A percentile compares a stretch with the other conserved stretches of the same genome.
These are phyloP conservation scores for Crithidia expoeki DNA, from an alignment of 208 protist genomes.

Conservation along the genomic window DNA sequence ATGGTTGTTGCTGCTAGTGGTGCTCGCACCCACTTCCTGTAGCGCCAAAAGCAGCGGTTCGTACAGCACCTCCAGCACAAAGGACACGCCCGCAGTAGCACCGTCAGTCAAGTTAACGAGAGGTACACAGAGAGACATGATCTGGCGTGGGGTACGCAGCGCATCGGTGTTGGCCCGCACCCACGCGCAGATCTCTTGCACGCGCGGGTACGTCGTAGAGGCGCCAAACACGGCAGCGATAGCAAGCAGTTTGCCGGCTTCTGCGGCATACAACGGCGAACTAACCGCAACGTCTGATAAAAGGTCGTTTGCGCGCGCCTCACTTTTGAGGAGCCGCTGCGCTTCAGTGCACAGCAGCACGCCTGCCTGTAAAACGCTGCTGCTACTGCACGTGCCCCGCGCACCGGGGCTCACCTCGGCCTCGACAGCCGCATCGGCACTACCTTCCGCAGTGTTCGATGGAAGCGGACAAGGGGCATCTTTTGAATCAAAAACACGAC, in stretches of 20 bases:
- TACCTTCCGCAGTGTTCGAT: not conserved
- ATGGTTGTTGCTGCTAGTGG: not conserved
- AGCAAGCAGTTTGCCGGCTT: slow-evolving; percentile 80
- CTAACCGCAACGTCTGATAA: slow-evolving; percentile 63
- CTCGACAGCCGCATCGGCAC: not conserved
- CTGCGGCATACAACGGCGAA: slow-evolving; percentile 52
- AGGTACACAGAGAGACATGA: slow-evolving; percentile 83
- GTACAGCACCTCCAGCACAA: slow-evolving; percentile 59
- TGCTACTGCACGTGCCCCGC: slow-evolving; percentile 6
- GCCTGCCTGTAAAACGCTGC: slow-evolving; percentile 21
- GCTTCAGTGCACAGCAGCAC: slow-evolving; percentile 50
- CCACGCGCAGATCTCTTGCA: slow-evolving; percentile 73
- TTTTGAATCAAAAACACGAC: slow-evolving; percentile 7
- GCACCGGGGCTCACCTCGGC: not conserved
- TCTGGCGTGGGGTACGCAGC: slow-evolving; percentile 58
- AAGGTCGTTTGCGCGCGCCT: slow-evolving; percentile 45
- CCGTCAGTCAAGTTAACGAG: slow-evolving; percentile 73
- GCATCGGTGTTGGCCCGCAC: slow-evolving; percentile 33
- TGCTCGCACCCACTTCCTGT: slow-evolving; percentile 10
- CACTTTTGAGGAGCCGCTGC: slow-evolving; percentile 57
- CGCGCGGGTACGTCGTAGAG: slow-evolving; percentile 53
- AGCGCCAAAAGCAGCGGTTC: slow-evolving; percentile 48
- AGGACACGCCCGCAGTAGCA: slow-evolving; percentile 39
- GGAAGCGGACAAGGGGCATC: not conserved
- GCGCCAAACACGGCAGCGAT: slow-evolving; percentile 70